phyloP scores from a whole-genome alignment of 2,329 filamentous ascomycete genomes.

The Ilyonectria robusta region DNA sequence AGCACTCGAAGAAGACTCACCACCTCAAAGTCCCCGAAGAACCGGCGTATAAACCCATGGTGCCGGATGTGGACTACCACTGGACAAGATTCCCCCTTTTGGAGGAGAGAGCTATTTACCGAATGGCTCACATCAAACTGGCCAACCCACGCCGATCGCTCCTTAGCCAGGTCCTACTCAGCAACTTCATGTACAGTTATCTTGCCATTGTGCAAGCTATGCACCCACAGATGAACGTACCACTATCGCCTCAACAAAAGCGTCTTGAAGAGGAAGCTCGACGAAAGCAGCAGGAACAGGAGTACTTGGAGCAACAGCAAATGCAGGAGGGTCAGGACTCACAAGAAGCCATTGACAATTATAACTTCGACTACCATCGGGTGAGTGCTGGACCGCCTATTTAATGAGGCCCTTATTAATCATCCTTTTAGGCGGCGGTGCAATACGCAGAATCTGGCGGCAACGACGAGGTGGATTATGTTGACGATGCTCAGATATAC shows the following conservation, averaged over 20 bases:
- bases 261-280: conserved; percentile 69
- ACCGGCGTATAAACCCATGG: conserved; percentile 77
- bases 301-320: conserved; percentile 63
- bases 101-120: conserved; percentile 96
- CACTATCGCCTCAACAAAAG: conserved; percentile 83
- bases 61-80: conserved; percentile 93
- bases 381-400: conserved; percentile 54
- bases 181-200: conserved; percentile 99
- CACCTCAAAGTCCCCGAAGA: conserved; percentile 86
- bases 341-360: conserved; percentile 64
- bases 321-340: conserved; percentile 61
- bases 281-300: conserved; percentile 65
- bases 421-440: conserved; percentile 54
- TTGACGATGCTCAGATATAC: conserved; percentile 67
- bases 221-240: conserved; percentile 95
- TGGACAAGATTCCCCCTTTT: conserved; percentile 96
- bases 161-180: conserved; percentile 94
- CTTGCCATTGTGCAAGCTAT: conserved; percentile 98
- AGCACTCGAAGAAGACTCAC: conserved; percentile 79
- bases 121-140: conserved; percentile 98
- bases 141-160: conserved; percentile 95
- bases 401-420: conserved; percentile 13
- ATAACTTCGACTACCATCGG: conserved; percentile 68
- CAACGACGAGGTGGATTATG: conserved; percentile 63
- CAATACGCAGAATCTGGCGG: conserved; percentile 62